Conservation (phyloP, 1,284 basidiomycete genomes). For the Fereydounia khargensis region DNA sequence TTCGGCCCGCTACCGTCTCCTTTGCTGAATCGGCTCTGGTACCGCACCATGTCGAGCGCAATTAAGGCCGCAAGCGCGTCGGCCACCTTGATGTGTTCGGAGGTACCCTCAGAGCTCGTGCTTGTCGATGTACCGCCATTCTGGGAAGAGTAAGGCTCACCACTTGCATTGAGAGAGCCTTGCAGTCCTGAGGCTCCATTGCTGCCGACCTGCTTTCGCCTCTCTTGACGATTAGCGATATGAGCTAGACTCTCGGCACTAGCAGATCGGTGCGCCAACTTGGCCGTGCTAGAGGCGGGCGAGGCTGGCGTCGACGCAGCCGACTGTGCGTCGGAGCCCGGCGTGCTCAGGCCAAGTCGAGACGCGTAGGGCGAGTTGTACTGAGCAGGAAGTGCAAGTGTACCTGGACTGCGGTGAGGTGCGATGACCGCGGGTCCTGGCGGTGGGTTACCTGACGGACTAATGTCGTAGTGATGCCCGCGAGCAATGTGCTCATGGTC, state of each 20-base stretch:
- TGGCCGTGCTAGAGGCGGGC: constrained; percentile 8
- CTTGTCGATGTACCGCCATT: neutral
- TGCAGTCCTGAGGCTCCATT: no score
- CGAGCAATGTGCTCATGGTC: constrained; percentile 17
- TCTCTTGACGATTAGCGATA: constrained; percentile 21
- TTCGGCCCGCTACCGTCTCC: constrained; percentile 4
- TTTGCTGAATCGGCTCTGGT: constrained; percentile 30
- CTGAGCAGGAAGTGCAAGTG: constrained; percentile 21
- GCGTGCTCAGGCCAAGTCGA: constrained; percentile 1
- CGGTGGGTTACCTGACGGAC: constrained; percentile 25
- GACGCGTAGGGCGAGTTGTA: constrained; percentile 26
- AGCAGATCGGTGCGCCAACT: constrained; percentile 35
- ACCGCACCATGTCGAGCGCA: constrained; percentile 51
- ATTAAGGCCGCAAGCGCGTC: constrained; percentile 44
- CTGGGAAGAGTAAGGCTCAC: no score
- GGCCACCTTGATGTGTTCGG: constrained; percentile 35
- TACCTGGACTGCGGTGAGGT: constrained; percentile 16
- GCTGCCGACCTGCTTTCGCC: constrained; percentile 9
- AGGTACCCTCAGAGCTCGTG: neutral
- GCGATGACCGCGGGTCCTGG: constrained; percentile 29
- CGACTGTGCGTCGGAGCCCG: constrained; percentile 6
- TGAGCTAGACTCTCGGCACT: constrained; percentile 38
- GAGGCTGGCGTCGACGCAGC: constrained; percentile 22
- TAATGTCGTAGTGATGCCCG: constrained; percentile 12
- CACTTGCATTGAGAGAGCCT: no score